Conservation (phyloP, 140 eudicot species). For the Erigeron philadelphicus region DNA sequence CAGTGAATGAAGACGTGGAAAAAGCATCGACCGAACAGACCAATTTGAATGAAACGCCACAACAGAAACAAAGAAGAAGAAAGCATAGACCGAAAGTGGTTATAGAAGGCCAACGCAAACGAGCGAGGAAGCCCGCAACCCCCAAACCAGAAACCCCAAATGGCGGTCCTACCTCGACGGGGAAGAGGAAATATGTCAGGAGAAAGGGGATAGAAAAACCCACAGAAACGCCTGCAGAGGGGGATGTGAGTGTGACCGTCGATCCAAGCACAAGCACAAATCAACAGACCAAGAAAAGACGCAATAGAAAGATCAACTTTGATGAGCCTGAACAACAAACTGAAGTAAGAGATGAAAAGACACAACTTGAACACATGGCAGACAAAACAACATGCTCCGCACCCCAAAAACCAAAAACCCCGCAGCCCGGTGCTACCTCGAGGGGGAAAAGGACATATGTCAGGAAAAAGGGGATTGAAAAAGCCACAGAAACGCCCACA, state of each 20-base stretch:
- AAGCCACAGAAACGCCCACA: slow-evolving; percentile 27
- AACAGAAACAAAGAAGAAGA: slow-evolving; percentile 57
- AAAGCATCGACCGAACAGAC: slow-evolving; percentile 40
- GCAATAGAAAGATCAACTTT: too few relatives aligned
- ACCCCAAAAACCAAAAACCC: slow-evolving; percentile 32
- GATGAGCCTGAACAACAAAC: too few relatives aligned
- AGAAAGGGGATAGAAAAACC: slow-evolving; percentile 39
- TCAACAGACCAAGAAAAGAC: too few relatives aligned
- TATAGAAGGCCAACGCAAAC: slow-evolving; percentile 52
- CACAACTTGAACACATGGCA: too few relatives aligned
- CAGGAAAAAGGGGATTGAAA: slow-evolving; percentile 40
- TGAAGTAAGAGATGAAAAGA: too few relatives aligned
- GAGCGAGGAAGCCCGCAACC: slow-evolving; percentile 32
- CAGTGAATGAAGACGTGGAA: slow-evolving; percentile 45
- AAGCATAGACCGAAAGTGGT: slow-evolving; percentile 83
- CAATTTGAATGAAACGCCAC: slow-evolving; percentile 51
- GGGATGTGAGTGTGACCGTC: slow-evolving; percentile 14
- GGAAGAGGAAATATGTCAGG: slow-evolving; percentile 62
- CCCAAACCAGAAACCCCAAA: slow-evolving; percentile 35
- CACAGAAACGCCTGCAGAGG: slow-evolving; percentile 28
- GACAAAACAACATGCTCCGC: not conserved
- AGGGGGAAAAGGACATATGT: slow-evolving; percentile 60
- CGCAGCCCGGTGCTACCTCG: slow-evolving; percentile 32
- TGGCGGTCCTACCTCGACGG: slow-evolving; percentile 31
- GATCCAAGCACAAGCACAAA: slow-evolving; percentile 4